Percentiles rank a stretch among this genome's conserved stretches.
Conservation (phyloP, 768 basidiomycete genomes). For the Mrakia gelida region DNA sequence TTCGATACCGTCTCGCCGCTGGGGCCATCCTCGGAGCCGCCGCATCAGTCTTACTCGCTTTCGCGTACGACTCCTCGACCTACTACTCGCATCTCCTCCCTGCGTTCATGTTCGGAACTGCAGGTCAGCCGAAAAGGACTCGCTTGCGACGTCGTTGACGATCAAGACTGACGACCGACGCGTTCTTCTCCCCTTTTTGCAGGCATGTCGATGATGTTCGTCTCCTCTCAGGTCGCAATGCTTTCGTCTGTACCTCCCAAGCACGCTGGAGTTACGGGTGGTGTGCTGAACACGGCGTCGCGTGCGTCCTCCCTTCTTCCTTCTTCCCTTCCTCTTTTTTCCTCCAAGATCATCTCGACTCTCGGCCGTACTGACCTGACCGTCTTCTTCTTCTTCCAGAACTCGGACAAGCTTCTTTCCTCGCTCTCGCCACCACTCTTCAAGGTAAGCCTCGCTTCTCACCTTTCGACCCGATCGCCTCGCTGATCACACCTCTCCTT, state of each 20-base stretch:
- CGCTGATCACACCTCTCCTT: background rate
- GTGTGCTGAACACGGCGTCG: background rate
- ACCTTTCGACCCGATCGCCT: too few relatives aligned
- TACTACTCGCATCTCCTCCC: conserved; percentile 6
- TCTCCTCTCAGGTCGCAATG: conserved; percentile 3
- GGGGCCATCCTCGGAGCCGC: background rate
- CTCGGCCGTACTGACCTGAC: background rate
- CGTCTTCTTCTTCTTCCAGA: background rate
- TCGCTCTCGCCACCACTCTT: background rate
- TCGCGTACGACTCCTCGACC: background rate
- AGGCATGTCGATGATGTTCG: conserved; percentile 1
- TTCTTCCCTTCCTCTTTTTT: background rate
- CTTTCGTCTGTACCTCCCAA: background rate
- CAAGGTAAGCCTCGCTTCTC: background rate
- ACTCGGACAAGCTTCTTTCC: conserved; percentile 11
- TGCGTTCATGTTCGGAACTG: background rate
- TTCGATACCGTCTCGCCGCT: background rate
- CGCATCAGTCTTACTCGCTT: background rate
- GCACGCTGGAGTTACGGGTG: background rate
- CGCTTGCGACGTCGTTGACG: background rate
- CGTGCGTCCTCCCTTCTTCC: background rate
- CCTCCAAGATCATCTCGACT: background rate
- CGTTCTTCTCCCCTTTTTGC: background rate
- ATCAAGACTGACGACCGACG: background rate
- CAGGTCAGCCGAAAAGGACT: background rate